Conservation (phyloP, 352 stramenopile genomes). For the Globisporangium emineosum region DNA sequence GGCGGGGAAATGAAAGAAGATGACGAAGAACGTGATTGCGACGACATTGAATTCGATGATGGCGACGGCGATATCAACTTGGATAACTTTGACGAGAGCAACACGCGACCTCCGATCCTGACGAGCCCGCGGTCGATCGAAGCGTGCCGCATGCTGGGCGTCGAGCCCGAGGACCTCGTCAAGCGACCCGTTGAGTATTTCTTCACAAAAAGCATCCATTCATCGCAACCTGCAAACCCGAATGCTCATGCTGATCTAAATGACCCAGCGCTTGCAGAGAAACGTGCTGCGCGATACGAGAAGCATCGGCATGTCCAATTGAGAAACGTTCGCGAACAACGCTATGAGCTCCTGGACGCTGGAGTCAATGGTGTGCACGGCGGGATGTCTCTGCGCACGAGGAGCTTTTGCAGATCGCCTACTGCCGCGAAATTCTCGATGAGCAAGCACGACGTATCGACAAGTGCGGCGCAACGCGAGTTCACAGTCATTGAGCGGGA, state of each 20-base stretch:
- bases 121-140: constrained; percentile 69
- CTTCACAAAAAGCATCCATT: constrained; percentile 20
- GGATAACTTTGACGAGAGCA: constrained; percentile 66
- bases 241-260: constrained; percentile 16
- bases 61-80: constrained; percentile 30
- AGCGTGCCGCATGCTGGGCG: constrained; percentile 67
- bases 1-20: background rate
- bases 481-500: constrained; percentile 63
- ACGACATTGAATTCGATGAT: constrained; percentile 15
- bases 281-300: constrained; percentile 60
- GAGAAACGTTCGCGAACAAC: constrained; percentile 41
- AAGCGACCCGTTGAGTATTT: constrained; percentile 59
- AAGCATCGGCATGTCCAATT: constrained; percentile 52
- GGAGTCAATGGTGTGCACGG: constrained; percentile 38
- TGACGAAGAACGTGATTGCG: background rate
- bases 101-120: constrained; percentile 33
- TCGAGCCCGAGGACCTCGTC: constrained; percentile 66
- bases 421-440: constrained; percentile 30
- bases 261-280: constrained; percentile 37
- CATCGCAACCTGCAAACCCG: background rate
- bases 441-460: constrained; percentile 13
- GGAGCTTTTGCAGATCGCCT: constrained; percentile 59
- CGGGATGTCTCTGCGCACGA: constrained; percentile 48
- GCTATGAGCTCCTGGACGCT: constrained; percentile 57
- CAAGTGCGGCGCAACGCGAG: constrained; percentile 24